Conservation (phyloP, 495 filamentous ascomycete species). For the Rostrohypoxylon terebratum region DNA sequence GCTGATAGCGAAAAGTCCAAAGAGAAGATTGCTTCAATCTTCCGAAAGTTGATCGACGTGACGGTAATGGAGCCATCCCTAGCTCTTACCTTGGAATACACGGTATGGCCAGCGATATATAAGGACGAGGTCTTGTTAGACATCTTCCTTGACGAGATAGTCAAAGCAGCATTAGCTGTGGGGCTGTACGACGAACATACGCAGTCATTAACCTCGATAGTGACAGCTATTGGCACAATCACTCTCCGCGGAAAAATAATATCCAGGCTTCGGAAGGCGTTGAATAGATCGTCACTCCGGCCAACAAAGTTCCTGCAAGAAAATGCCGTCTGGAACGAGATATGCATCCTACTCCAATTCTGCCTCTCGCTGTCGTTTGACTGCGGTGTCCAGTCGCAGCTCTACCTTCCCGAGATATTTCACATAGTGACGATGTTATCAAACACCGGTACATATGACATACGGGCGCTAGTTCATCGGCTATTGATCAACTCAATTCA, state of each 20-base stretch:
- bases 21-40: conserved; percentile 70
- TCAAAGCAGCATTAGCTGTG: conserved; percentile 67
- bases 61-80: conserved; percentile 66
- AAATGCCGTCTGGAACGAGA: conserved; percentile 72
- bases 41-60: conserved; percentile 72
- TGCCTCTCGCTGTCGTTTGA: conserved; percentile 73
- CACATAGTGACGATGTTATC: conserved; percentile 75
- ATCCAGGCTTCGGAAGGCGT: conserved; percentile 69
- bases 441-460: conserved; percentile 67
- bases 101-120: conserved; percentile 70
- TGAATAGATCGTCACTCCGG: conserved; percentile 71
- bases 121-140: conserved; percentile 71
- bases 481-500: conserved; percentile 73
- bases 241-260: conserved; percentile 71
- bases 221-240: conserved; percentile 69
- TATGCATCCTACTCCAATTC: conserved; percentile 71
- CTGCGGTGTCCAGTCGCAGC: conserved; percentile 70
- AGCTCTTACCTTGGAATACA: conserved; percentile 68
- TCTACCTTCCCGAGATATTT: conserved; percentile 73
- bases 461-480: conserved; percentile 67
- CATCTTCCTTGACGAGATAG: conserved; percentile 71
- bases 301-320: conserved; percentile 71
- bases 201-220: conserved; percentile 70
- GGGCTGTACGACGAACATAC: conserved; percentile 68
- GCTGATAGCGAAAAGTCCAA: conserved; percentile 69